These are phyloP conservation scores for Biancaea sappan DNA, from an alignment of 306 rosid species.

Conservation along the genomic window DNA sequence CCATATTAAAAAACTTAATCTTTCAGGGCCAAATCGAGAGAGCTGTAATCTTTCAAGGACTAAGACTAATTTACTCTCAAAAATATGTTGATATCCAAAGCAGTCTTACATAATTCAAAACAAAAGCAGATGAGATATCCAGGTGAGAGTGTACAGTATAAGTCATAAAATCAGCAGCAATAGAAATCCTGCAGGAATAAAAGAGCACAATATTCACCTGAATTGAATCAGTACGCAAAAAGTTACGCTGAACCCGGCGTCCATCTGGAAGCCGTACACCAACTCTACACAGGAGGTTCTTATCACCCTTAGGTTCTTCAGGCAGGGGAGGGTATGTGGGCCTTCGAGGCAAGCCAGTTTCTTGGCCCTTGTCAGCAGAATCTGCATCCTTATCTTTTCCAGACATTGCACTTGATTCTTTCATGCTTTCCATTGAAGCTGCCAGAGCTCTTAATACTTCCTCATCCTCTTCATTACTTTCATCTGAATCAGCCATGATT, in stretches of 20 bases:
- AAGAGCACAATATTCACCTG: slow-evolving; percentile 53
- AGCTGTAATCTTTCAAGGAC: too few species aligned
- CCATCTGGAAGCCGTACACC: slow-evolving; percentile 95
- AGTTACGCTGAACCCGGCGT: slow-evolving; percentile 79
- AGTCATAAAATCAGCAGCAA: slow-evolving; percentile 7
- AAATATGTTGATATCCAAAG: neutral
- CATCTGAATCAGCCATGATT: slow-evolving; percentile 48
- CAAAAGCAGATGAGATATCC: slow-evolving; percentile 11
- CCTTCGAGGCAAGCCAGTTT: slow-evolving; percentile 44
- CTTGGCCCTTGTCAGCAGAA: slow-evolving; percentile 42
- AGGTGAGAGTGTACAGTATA: neutral
- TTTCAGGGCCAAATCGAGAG: too few species aligned
- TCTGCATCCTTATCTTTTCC: slow-evolving; percentile 44
- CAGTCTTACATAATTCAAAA: slow-evolving; percentile 15
- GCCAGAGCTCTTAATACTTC: slow-evolving; percentile 75
- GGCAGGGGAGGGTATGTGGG: slow-evolving; percentile 75
- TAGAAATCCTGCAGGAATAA: neutral
- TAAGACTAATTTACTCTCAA: too few species aligned
- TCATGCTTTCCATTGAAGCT: slow-evolving; percentile 67
- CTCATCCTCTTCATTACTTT: slow-evolving; percentile 65
- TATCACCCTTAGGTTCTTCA: slow-evolving; percentile 88
- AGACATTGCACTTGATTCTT: slow-evolving; percentile 45
- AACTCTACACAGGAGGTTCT: slow-evolving; percentile 73
- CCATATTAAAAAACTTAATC: too few species aligned
- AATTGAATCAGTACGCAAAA: slow-evolving; percentile 73